phyloP scores from a whole-genome alignment of 495 filamentous ascomycete species.

The Penicillium robsamsonii region DNA sequence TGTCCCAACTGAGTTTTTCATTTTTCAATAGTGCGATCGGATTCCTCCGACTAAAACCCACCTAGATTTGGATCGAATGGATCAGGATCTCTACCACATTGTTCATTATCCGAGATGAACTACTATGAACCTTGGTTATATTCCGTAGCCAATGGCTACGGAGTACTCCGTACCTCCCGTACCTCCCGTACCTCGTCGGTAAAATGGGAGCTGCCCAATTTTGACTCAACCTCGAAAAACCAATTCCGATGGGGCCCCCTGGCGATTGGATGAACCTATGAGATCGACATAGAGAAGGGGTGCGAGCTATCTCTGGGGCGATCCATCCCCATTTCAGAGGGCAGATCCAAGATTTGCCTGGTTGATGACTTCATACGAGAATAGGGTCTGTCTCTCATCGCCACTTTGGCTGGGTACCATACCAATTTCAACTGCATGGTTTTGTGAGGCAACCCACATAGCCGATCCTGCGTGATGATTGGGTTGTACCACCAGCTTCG shows the following conservation, averaged over 20 bases:
- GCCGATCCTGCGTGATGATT: constrained; percentile 4
- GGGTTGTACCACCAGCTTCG: not conserved
- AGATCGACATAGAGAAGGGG: constrained; percentile 8
- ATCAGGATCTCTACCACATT: not conserved
- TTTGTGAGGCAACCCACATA: constrained; percentile 8
- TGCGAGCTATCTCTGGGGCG: constrained; percentile 9
- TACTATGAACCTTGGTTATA: not conserved
- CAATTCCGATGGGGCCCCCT: not conserved
- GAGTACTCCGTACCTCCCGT: not conserved
- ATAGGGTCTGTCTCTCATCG: constrained; percentile 2
- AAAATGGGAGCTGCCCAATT: not conserved
- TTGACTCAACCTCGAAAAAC: not conserved
- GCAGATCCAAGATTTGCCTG: constrained; percentile 4
- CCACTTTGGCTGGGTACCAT: constrained; percentile 26
- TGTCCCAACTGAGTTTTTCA: not conserved
- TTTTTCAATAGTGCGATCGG: constrained; percentile 10
- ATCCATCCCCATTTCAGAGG: constrained; percentile 5
- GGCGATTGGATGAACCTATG: constrained; percentile 4
- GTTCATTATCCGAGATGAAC: not conserved
- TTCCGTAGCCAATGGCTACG: not conserved
- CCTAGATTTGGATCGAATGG: too few relatives aligned
- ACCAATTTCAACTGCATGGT: not conserved
- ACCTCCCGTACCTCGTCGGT: not conserved
- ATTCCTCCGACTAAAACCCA: too few relatives aligned
- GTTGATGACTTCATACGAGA: constrained; percentile 20